Base-by-base conservation (phyloP, 2,329 filamentous ascomycete species). In the Pyricularia grisea region DNA sequence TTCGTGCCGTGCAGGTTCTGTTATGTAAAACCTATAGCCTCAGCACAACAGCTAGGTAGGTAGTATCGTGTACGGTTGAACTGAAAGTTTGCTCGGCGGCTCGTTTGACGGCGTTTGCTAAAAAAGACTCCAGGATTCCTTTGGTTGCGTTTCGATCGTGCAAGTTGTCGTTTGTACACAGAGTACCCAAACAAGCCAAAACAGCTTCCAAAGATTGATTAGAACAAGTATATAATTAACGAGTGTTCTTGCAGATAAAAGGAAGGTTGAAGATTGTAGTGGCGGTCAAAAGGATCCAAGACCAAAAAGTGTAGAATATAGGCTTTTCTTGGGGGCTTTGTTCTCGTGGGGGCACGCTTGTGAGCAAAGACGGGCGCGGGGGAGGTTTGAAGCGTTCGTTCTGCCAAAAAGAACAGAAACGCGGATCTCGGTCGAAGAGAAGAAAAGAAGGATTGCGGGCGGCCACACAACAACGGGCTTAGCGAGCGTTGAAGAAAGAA, bases 401-500 rank as follows among this genome's bases (percentile, higher is more conserved):
- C 58, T 61, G 58, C 23, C 58, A 23, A 66, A 28, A 66, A 25
- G 64, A 66, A 36, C 65, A 25, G 7, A 4, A 61, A 61, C 58
- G 58, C 25, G 9, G 58, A 25, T 61, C n/a, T 61, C 58, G 58
- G 58, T 61, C 58, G 58, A 61, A 61, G 58, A 23, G 58, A 61
- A 61, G 58, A 27, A 61, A 61, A 25, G 58, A 61, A 61, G 58
- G 58, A 61, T 61, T 61, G 58, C 58, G 58, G 58, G 58, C 58
- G 58, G 58, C 58, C 58, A 61, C 58, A 61, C 58, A 61, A 61
- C 58, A 61, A 61, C n/a, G 68, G 60, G 65, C 67, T 61, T 30
- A 69, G 70, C 65, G 72, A 70, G 72, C 69, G 74, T 75, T 72
- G 73, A 77, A 75, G 73, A 77, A 76, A 74, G 73, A 72, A 72